Evolutionary conservation across 2,329 filamentous ascomycete species (phyloP).

Genomic region (Colletotrichum simmondsii): DNA sequence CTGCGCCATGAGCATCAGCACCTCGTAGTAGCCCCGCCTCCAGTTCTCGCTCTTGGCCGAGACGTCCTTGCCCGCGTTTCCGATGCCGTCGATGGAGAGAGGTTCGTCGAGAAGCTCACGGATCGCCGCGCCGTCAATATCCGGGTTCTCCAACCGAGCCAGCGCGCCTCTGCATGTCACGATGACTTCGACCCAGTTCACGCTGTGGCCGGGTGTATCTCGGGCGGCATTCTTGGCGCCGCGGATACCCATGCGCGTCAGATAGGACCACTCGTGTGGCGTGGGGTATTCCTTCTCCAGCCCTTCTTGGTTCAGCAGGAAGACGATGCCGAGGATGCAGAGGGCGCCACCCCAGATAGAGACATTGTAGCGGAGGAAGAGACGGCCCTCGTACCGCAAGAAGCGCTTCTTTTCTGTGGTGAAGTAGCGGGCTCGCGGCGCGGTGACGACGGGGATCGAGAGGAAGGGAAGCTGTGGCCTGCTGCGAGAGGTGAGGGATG

Average conservation of each 20-base stretch:
- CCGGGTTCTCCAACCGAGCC: slow-evolving; percentile 74
- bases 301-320: slow-evolving; percentile 77
- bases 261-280: slow-evolving; percentile 82
- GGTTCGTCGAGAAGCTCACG: slow-evolving; percentile 65
- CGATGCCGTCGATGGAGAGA: slow-evolving; percentile 64
- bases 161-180: slow-evolving; percentile 70
- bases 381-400: slow-evolving; percentile 76
- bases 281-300: slow-evolving; percentile 83
- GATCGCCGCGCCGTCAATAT: slow-evolving; percentile 75
- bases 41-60: slow-evolving; percentile 83
- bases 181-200: slow-evolving; percentile 77
- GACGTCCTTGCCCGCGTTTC: slow-evolving; percentile 71
- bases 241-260: slow-evolving; percentile 75
- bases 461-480: slow-evolving; percentile 64
- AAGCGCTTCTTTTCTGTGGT: slow-evolving; percentile 82
- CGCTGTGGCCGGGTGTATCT: slow-evolving; percentile 60
- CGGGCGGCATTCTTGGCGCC: slow-evolving; percentile 70
- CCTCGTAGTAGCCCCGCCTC: slow-evolving; percentile 86
- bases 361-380: slow-evolving; percentile 75
- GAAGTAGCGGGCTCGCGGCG: slow-evolving; percentile 72
- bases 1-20: slow-evolving; percentile 80
- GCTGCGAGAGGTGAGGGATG: slow-evolving; percentile 41
- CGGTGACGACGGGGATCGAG: slow-evolving; percentile 52
- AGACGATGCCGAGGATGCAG: slow-evolving; percentile 69
- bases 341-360: slow-evolving; percentile 72